Conservation (phyloP, 108 stramenopile genomes). For the Cyclotella sp. region DNA sequence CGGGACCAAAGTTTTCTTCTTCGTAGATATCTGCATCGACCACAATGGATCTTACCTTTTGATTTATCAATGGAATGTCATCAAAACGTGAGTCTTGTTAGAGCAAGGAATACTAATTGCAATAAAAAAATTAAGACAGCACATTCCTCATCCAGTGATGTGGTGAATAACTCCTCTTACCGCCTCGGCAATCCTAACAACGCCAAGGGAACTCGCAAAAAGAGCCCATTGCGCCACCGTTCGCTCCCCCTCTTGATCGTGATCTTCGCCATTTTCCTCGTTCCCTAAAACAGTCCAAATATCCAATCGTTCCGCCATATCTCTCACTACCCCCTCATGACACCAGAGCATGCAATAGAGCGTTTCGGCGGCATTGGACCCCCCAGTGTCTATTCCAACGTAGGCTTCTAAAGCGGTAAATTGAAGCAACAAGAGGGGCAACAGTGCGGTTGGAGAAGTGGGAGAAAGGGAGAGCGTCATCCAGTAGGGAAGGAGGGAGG, state of each 20-base stretch:
- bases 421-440: constrained; percentile 40
- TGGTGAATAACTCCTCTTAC: constrained; percentile 59
- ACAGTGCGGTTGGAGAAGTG: constrained; percentile 21
- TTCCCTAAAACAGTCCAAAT: background rate
- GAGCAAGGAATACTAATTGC: too few species aligned
- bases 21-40: constrained; percentile 92
- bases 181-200: constrained; percentile 72
- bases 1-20: constrained; percentile 90
- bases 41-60: too few species aligned
- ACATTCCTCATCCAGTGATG: too few species aligned
- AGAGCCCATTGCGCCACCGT: constrained; percentile 62
- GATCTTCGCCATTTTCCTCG: background rate
- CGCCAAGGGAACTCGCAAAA: constrained; percentile 63
- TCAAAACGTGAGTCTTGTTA: too few species aligned
- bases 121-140: too few species aligned
- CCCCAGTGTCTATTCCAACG: constrained; percentile 56
- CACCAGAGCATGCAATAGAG: constrained; percentile 85
- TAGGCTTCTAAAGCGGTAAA: constrained; percentile 45
- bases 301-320: constrained; percentile 62
- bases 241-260: background rate
- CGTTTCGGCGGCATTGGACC: constrained; percentile 87
- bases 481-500: constrained; percentile 61
- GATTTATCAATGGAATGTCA: too few species aligned
- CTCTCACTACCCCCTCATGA: constrained; percentile 70
- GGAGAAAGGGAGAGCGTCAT: constrained; percentile 47